Evolutionary conservation across 306 rosid genomes (phyloP).

Genomic region (Pterocarpus santalinus): DNA sequence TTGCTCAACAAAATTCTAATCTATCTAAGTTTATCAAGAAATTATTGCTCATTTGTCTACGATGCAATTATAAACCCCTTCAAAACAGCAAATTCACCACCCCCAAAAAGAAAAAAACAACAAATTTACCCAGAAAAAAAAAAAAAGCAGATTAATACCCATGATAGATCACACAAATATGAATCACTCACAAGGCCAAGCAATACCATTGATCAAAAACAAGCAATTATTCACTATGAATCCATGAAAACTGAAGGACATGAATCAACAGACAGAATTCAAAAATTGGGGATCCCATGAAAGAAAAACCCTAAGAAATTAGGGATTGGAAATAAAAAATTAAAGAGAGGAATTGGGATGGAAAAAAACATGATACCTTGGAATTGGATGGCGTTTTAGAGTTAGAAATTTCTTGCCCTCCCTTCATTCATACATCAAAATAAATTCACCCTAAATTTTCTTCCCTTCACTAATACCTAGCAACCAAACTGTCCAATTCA

Average conservation of each 20-base stretch:
- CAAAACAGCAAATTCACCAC: constrained; percentile 5
- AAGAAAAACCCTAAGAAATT: constrained; percentile 35
- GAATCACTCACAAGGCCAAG: constrained; percentile 26
- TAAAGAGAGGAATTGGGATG: background rate
- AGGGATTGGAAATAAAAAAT: background rate
- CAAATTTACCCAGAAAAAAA: background rate
- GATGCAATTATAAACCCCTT: background rate
- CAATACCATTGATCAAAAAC: background rate
- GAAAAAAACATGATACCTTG: constrained; percentile 20
- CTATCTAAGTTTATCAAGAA: background rate
- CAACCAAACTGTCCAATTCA: background rate
- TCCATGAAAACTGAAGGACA: constrained; percentile 20
- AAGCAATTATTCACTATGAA: background rate
- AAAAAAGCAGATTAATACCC: background rate
- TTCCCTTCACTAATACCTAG: background rate
- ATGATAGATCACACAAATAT: background rate
- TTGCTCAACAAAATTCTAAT: constrained; percentile 3
- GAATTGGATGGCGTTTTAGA: constrained; percentile 37
- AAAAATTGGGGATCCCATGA: background rate
- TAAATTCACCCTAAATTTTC: background rate
- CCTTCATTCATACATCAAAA: constrained; percentile 9
- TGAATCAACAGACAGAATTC: background rate
- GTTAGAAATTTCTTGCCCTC: constrained; percentile 28
- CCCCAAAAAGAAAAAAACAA: background rate
- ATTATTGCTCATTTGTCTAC: background rate